phyloP scores from a whole-genome alignment of 108 stramenopile genomes.

The Hondaea fermentalgiana region DNA sequence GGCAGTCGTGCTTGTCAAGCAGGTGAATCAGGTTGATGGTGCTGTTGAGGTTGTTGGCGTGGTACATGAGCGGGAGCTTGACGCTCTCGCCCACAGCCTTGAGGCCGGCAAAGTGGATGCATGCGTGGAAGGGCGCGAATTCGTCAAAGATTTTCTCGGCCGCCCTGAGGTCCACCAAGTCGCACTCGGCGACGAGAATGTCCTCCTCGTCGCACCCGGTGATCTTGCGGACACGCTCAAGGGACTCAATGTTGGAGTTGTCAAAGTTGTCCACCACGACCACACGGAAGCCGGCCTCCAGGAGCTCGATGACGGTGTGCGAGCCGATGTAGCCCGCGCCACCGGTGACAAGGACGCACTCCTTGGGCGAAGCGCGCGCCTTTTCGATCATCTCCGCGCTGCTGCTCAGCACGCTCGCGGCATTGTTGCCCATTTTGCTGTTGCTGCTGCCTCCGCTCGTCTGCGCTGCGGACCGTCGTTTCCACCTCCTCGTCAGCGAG shows the following conservation, averaged over 20 bases:
- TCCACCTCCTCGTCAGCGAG: background rate
- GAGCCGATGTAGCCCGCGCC: slow-evolving; percentile 97
- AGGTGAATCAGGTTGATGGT: slow-evolving; percentile 71
- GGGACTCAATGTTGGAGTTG: slow-evolving; percentile 75
- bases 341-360: slow-evolving; percentile 79
- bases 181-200: slow-evolving; percentile 51
- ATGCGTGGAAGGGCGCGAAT: slow-evolving; percentile 71
- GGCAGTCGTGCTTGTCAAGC: slow-evolving; percentile 80
- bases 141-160: slow-evolving; percentile 31
- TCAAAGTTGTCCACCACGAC: slow-evolving; percentile 84
- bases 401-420: background rate
- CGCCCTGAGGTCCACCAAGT: slow-evolving; percentile 32
- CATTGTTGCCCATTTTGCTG: background rate
- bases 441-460: background rate
- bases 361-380: background rate
- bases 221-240: slow-evolving; percentile 71
- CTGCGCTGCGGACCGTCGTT: background rate
- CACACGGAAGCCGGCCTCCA: slow-evolving; percentile 73
- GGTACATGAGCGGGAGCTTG: slow-evolving; percentile 78
- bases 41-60: slow-evolving; percentile 88
- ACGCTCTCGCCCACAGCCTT: slow-evolving; percentile 95
- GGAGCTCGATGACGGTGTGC: slow-evolving; percentile 88
- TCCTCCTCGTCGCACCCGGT: slow-evolving; percentile 32
- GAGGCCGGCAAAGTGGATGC: slow-evolving; percentile 97
- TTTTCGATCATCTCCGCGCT: background rate